phyloP scores from a whole-genome alignment of 1,139 yeast species.

The Hyphopichia burtonii region DNA sequence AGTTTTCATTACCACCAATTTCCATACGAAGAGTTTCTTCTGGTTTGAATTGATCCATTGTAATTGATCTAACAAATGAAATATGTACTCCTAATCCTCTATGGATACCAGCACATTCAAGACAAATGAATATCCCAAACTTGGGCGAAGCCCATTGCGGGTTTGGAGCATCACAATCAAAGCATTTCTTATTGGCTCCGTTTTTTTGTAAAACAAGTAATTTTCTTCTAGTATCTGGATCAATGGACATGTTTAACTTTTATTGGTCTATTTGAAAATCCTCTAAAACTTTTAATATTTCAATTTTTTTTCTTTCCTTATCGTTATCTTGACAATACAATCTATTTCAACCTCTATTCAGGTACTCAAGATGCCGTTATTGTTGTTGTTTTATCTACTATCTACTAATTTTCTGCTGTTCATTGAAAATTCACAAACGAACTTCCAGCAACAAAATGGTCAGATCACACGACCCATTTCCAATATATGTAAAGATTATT shows the following conservation, averaged over 20 bases:
- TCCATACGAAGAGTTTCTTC: constrained; percentile 92
- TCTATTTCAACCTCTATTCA: too few relatives aligned
- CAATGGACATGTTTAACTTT: constrained; percentile 57
- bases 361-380: too few relatives aligned
- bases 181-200: constrained; percentile 84
- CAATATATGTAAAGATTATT: background rate
- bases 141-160: constrained; percentile 99
- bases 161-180: constrained; percentile 92
- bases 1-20: constrained; percentile 85
- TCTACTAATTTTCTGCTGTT: too few relatives aligned
- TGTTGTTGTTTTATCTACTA: background rate
- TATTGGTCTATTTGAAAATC: background rate
- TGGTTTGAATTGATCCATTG: constrained; percentile 96
- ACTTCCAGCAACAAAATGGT: too few relatives aligned
- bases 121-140: constrained; percentile 92
- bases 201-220: constrained; percentile 74
- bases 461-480: too few relatives aligned
- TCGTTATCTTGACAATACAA: too few relatives aligned
- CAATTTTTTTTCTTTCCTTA: too few relatives aligned
- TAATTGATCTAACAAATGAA: constrained; percentile 92
- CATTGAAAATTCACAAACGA: too few relatives aligned
- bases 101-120: constrained; percentile 96
- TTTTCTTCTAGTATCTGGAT: constrained; percentile 86
- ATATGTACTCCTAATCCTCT: constrained; percentile 96
- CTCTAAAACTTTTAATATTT: too few relatives aligned